Conservation (phyloP, 768 basidiomycete genomes). For the Lactarius akahatsu region DNA sequence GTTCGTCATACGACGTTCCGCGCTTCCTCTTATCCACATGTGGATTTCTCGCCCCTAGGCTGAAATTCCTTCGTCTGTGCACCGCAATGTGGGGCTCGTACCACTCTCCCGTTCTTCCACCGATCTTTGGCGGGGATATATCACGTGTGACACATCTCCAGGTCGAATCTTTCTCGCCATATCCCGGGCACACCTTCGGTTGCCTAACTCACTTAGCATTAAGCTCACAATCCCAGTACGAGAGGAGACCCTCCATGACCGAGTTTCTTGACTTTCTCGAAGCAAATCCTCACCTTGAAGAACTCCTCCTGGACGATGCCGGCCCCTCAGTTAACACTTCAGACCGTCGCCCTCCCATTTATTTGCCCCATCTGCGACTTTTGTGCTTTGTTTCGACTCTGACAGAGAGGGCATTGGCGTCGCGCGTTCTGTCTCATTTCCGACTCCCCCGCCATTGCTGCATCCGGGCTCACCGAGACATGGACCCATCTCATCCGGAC, state of each 20-base stretch:
- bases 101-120: conserved; percentile 23
- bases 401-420: conserved; percentile 23
- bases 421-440: conserved; percentile 24
- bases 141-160: conserved; percentile 29
- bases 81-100: conserved; percentile 30
- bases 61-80: conserved; percentile 27
- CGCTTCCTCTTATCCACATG: conserved; percentile 27
- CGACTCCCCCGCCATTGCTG: conserved; percentile 22
- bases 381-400: conserved; percentile 21
- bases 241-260: conserved; percentile 27
- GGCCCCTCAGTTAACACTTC: conserved; percentile 26
- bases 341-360: conserved; percentile 18
- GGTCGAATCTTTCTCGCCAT: conserved; percentile 31
- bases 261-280: conserved; percentile 30
- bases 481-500: conserved; percentile 27
- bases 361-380: conserved; percentile 25
- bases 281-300: conserved; percentile 26
- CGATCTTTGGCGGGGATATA: conserved; percentile 28
- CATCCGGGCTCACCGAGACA: conserved; percentile 27
- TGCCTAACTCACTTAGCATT: conserved; percentile 29
- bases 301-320: conserved; percentile 29
- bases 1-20: conserved; percentile 25
- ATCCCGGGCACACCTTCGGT: conserved; percentile 27
- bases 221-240: conserved; percentile 29
- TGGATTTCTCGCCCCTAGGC: conserved; percentile 24